Evolutionary conservation across 164 flowering plant genomes (phyloP), one percentile per base, ranked within the genome.

Genomic region (Vitis cinerea): DNA sequence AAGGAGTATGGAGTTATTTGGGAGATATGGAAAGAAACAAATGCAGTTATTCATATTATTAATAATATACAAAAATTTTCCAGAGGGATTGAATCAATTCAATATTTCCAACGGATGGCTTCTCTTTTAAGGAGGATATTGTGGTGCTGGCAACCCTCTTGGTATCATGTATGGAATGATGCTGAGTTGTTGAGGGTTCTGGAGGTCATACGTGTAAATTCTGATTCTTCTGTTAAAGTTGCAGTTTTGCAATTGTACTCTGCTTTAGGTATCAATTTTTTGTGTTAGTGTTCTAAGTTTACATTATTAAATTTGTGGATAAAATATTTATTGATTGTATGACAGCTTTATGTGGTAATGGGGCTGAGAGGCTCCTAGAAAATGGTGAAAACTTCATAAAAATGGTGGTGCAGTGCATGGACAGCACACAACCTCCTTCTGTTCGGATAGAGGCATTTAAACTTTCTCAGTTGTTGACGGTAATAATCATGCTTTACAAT

Each of bases 91-190:
- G 74, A 71, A 66, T 70, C 84, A 53, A n/a, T 64, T 74, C 88
- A 86, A 57, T 76, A 79, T 80, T 83, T 85, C 68, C 75, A 66
- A 72, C 84, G 80, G 79, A 85, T 86, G 85, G 77, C 79, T 70
- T 84, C 84, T 65, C 89, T 90, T 60, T 79, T 94, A 78, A 79
- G 81, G 73, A 82, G 83, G 50, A 88, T 94, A 77, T 31, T 94
- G 54, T 78, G 77, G 78, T 77, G 78, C 17, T 90, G 94, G 97
- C 88, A 91, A 71, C 66, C 80, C 31, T 80, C 90, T 69, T 79
- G 97, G 66, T 88, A 81, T 79, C 52, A 73, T 71, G 87, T 86
- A 66, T 90, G 94, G 96, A 86, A 70, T 79, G 82, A 90, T 86
- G 72, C 72, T 66, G 64, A 72, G 49, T 67, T 90, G 71, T 75